Base-by-base conservation (phyloP, 352 stramenopile genomes). In the Phytophthora sojae region DNA sequence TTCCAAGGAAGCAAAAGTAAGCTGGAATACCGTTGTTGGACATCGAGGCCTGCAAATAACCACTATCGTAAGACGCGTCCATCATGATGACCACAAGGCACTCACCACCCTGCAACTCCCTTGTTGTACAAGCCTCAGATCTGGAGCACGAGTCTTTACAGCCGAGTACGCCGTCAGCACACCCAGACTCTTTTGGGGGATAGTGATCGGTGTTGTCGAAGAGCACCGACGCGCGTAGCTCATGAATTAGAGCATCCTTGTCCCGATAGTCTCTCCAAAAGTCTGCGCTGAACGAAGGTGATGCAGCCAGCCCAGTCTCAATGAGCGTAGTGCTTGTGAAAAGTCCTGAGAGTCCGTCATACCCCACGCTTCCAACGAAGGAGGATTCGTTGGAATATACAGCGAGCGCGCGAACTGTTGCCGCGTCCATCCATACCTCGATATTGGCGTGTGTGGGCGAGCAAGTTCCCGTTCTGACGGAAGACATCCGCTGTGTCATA, bases 1-100 rank as follows among this genome's bases (percentile, higher is more conserved):
- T 74, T 0, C 73, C 80, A 6, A 86, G 42, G 11, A 88, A 87
- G 57, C 70, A 91, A 53, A 80, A 81, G 53, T 76, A 84, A 8
- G 72, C 72, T 32, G 67, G 73, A 19, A 85, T 83, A 6, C 70
- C 50, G 15, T 81, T 73, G 66, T 88, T 89, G 14, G 66, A 67
- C 26, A 79, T 67, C 17, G 78, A 47, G 1, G 80, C 76, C 57
- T 88, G 67, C 37, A 86, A 42, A 44, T 85, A 86, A 8, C 80
- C 80, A 15, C 56, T 49, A 49, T 88, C 75, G 35, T 75, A 83
- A 1, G 32, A 67, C 14, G 58, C 44, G 23, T 76, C 50, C 65
- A 83, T 83, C 71, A 88, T 79, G 12, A 79, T 63, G 17, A 88
- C 70, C 11, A 86, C 65, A 32, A 90, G 55, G 19, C 81, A 90